phyloP scores from a whole-genome alignment of 768 basidiomycete species.

The Leucogyrophana mollusca region DNA sequence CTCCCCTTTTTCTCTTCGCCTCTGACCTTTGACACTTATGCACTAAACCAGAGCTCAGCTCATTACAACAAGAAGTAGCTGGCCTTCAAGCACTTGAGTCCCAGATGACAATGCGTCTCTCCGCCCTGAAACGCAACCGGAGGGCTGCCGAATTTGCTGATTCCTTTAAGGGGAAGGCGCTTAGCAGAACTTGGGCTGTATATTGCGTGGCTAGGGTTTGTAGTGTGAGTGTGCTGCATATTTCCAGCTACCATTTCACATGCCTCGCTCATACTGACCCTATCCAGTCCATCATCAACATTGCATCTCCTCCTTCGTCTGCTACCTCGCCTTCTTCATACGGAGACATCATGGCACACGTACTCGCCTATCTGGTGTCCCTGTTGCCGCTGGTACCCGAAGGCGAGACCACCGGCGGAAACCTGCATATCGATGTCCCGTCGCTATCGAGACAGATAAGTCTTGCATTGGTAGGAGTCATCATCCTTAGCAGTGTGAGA shows the following conservation, averaged over 20 bases:
- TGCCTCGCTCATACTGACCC: constrained; percentile 16
- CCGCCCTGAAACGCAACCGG: constrained; percentile 46
- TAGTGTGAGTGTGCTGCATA: constrained; percentile 44
- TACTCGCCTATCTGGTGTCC: constrained; percentile 39
- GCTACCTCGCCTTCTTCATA: constrained; percentile 40
- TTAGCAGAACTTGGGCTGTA: constrained; percentile 55
- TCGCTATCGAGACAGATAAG: constrained; percentile 57
- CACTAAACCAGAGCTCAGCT: constrained; percentile 30
- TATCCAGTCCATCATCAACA: constrained; percentile 29
- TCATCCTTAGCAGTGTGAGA: constrained; percentile 72
- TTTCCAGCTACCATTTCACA: constrained; percentile 3
- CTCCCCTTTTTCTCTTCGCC: constrained; percentile 9
- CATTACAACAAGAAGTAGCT: constrained; percentile 52
- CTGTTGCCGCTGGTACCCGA: constrained; percentile 27
- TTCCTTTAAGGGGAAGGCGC: constrained; percentile 55
- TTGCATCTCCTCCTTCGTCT: constrained; percentile 31
- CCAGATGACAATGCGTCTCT: constrained; percentile 61
- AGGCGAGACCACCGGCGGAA: constrained; percentile 18
- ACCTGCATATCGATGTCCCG: constrained; percentile 31
- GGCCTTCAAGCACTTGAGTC: constrained; percentile 68
- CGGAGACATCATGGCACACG: constrained; percentile 42
- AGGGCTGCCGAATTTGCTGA: constrained; percentile 47
- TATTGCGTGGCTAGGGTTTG: constrained; percentile 67
- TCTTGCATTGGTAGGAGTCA: constrained; percentile 69
- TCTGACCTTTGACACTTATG: constrained; percentile 1